Evolutionary conservation across 805 yeast genomes (phyloP), one percentile per base, ranked within the genome.

Genomic region (Metschnikowia orientalis): DNA sequence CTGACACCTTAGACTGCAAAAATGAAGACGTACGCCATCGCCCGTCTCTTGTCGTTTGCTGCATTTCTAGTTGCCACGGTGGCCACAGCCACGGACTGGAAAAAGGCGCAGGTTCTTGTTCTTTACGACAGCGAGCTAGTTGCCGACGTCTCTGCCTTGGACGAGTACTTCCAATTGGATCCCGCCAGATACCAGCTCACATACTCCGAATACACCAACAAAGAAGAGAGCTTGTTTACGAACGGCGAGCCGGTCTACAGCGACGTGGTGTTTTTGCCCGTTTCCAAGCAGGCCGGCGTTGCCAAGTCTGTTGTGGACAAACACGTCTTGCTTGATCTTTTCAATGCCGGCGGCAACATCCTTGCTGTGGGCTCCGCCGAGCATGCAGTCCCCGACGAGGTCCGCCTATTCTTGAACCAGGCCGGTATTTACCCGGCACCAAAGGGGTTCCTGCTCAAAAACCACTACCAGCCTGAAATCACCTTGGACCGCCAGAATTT

Each of bases 371-470:
- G 47, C 7, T 85, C 82, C 16, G 73, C 80, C 12, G 38, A 41
- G 7, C 24, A 45, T 18, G 35, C 51, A 4, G 50, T 54, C 3
- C 69, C 70, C 5, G 70, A 64, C 11, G 58, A 53, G 14, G 59
- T 82, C 20, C 75, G 86, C 40, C 62, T 72, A 3, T 80, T 82
- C 48, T 71, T 86, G 44, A 75, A 78, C 49, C 87, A 89, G 54
- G 60, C 89, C 44, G 98, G 96, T 19, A 79, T 92, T 32, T 75
- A 68, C 49, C 84, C 96, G 37, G 73, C 92, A 30, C 94, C 95
- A 38, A 82, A 77, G 52, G 80, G 77, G 31, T 78, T 75, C 54
- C 56, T 64, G 34, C 61, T 81, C 26, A 56, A 69, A 6, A 95
- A 88, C 56, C 80, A 82, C 56, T 86, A 86, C 61, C 53, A 57